Evolutionary conservation across 1,139 yeast species (phyloP).

Genomic region (Scheffersomyces lignicola): DNA sequence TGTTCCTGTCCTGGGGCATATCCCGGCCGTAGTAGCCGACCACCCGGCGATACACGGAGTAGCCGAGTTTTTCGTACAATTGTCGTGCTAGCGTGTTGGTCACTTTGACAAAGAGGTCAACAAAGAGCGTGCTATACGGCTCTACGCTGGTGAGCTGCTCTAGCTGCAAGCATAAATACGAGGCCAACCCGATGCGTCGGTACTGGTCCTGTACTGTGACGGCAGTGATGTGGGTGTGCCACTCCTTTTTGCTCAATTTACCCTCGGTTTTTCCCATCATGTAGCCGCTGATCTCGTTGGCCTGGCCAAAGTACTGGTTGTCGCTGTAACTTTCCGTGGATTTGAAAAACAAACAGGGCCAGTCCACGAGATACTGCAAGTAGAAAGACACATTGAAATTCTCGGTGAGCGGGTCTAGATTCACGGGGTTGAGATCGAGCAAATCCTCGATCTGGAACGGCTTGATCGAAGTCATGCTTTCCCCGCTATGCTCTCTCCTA

Average conservation of each 20-base stretch:
- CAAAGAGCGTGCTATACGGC: constrained; percentile 75
- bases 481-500: not conserved
- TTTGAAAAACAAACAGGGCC: constrained; percentile 92
- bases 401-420: constrained; percentile 86
- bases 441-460: constrained; percentile 89
- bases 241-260: constrained; percentile 56
- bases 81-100: constrained; percentile 78
- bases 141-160: constrained; percentile 66
- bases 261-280: constrained; percentile 99
- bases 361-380: constrained; percentile 72
- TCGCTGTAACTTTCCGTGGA: constrained; percentile 43
- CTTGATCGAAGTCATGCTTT: constrained; percentile 68
- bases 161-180: constrained; percentile 69
- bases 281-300: constrained; percentile 57
- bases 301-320: constrained; percentile 17
- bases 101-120: constrained; percentile 89
- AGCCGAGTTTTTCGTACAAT: constrained; percentile 83
- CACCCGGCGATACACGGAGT: constrained; percentile 80
- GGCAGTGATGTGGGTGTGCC: constrained; percentile 98
- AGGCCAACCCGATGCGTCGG: constrained; percentile 83
- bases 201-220: constrained; percentile 85
- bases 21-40: constrained; percentile 78
- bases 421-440: constrained; percentile 68
- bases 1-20: constrained; percentile 45
- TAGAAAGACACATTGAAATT: constrained; percentile 85